A percentile compares a stretch with the other conserved stretches of the same genome.
phyloP scores from a whole-genome alignment of 306 rosid species.

The Corylus avellana region DNA sequence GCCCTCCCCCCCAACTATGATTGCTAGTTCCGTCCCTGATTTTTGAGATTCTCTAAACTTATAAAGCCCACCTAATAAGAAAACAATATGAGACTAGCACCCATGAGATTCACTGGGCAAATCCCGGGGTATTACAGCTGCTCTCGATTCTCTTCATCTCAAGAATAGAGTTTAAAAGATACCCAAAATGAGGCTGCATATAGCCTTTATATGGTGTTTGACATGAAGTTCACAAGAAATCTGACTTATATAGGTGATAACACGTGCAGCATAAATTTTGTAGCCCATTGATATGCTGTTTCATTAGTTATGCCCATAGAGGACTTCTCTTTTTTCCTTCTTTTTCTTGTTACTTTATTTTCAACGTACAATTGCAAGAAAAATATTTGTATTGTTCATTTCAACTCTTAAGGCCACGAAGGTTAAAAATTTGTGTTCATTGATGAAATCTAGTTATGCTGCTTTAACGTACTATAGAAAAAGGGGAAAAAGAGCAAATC shows the following conservation, averaged over 20 bases:
- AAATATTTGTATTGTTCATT: not conserved
- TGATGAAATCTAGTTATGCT: not conserved
- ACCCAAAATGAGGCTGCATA: not conserved
- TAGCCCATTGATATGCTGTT: slow-evolving; percentile 45
- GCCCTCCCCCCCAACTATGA: too few species aligned
- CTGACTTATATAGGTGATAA: slow-evolving; percentile 8
- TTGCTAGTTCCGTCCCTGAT: too few species aligned
- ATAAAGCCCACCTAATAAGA: too few species aligned
- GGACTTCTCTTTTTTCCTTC: slow-evolving; percentile 3
- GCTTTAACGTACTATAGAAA: not conserved
- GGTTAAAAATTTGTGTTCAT: not conserved
- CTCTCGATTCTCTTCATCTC: slow-evolving; percentile 35
- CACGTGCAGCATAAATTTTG: slow-evolving; percentile 55
- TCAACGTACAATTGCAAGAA: not conserved
- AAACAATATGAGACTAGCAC: too few species aligned
- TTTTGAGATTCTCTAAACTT: too few species aligned
- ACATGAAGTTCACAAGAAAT: too few species aligned
- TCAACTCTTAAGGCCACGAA: not conserved
- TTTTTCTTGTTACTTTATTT: not conserved
- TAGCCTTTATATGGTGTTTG: too few species aligned
- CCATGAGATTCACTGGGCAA: too few species aligned
- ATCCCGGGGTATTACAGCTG: too few species aligned
- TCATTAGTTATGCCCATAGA: slow-evolving; percentile 16
- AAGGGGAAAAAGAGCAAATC: too few species aligned
- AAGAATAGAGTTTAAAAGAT: slow-evolving; percentile 20